Evolutionary conservation across 257 asterid genomes (phyloP), one percentile per base, ranked within the genome.

Genomic region (Forsythia suspensa): DNA sequence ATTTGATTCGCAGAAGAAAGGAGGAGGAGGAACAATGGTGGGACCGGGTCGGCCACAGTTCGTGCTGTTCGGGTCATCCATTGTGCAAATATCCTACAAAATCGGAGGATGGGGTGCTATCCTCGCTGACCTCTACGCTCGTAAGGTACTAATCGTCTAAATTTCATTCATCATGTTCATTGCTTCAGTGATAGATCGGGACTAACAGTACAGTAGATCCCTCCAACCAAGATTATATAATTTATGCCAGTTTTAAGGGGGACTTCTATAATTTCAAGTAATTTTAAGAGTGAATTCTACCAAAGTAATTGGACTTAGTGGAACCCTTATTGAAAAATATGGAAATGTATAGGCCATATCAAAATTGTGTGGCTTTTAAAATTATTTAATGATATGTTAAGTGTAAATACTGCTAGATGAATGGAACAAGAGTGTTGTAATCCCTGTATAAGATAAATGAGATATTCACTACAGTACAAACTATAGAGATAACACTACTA

Each of bases 51-150:
- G 92, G 9, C 91, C 92, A 1, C 81, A 74, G 80, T 72, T 91
- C 72, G 92, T 89, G 70, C 82, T 91, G 57, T 89, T 91, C 85
- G 96, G 96, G 10, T 91, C 94, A 42, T 91, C 94, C 40, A 80
- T 91, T 1, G 92, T 91, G 76, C 94, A 91, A 86, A 46, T 80
- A 85, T 75, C 88, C 51, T 91, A 82, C 83, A 34, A 37, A n/a
- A 48, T 55, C 42, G 86, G 85, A 36, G 93, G 93, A 21, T 91
- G 93, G 92, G 92, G 92, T 74, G 89, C 91, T 76, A 73, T 88
- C 76, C 92, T 90, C 20, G 71, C 90, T 43, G 89, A 82, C 72
- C 89, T 86, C 78, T 91, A 89, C 87, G 79, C 86, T 46, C 86
- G 93, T 51, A 87, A 91, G 90, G 96, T 90, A 73, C 77, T 16